Conservation (phyloP, 176 grass and related monocot genomes). For the Raddia guianensis region DNA sequence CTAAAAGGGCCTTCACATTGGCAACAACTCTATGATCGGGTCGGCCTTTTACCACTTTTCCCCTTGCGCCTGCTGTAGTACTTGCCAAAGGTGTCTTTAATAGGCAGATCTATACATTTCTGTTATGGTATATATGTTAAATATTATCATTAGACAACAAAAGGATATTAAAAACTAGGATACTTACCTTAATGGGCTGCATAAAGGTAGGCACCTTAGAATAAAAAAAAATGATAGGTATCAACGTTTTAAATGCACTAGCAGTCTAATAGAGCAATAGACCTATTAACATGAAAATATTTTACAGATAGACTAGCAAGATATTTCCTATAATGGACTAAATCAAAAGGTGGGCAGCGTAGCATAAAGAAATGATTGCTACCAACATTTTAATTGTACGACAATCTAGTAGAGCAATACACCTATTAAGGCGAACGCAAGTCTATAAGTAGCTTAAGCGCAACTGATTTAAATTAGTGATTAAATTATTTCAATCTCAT, state of each 20-base stretch:
- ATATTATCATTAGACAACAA: slow-evolving; percentile 45
- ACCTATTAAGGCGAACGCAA: not conserved
- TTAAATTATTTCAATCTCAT: not conserved
- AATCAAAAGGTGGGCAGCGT: not conserved
- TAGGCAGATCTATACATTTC: slow-evolving; percentile 33
- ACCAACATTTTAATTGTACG: not conserved
- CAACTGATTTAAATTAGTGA: slow-evolving; percentile 11
- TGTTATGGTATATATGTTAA: slow-evolving; percentile 45
- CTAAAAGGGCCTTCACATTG: not conserved
- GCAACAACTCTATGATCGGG: slow-evolving; percentile 23
- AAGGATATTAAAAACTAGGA: slow-evolving; percentile 1
- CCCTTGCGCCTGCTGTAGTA: slow-evolving; percentile 46
- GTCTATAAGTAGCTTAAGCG: not conserved
- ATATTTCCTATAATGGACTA: slow-evolving; percentile 15
- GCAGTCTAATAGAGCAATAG: no score
- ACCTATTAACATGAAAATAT: no score
- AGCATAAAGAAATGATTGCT: slow-evolving; percentile 20
- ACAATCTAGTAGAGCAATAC: not conserved
- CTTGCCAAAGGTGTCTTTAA: slow-evolving; percentile 13
- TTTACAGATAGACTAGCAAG: no score
- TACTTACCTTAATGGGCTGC: no score
- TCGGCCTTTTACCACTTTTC: slow-evolving; percentile 31
- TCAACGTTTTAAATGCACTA: no score
- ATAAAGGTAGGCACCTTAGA: no score
- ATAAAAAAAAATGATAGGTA: no score